phyloP scores from a whole-genome alignment of 1,284 basidiomycete genomes.

The Ustilago nuda region DNA sequence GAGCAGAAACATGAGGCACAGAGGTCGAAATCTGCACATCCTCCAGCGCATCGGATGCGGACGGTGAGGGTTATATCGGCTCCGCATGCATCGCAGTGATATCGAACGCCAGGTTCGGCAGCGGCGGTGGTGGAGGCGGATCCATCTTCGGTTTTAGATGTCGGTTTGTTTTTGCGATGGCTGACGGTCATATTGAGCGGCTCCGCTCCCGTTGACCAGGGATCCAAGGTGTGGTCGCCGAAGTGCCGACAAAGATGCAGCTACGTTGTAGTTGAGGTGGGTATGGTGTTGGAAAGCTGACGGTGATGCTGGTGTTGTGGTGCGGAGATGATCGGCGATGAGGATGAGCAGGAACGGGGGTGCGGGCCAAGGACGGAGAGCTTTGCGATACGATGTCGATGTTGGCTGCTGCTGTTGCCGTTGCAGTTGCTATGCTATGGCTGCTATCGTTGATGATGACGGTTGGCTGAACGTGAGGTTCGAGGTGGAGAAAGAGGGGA shows the following conservation, averaged over 20 bases:
- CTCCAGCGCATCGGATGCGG: slow-evolving; percentile 66
- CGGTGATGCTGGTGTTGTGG: background rate
- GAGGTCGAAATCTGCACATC: slow-evolving; percentile 70
- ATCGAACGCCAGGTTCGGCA: slow-evolving; percentile 66
- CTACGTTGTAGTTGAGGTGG: background rate
- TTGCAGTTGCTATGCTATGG: background rate
- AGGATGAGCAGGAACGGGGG: background rate
- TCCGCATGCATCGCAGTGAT: slow-evolving; percentile 68
- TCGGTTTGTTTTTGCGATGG: slow-evolving; percentile 67
- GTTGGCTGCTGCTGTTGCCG: background rate
- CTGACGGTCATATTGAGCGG: slow-evolving; percentile 64
- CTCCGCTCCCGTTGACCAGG: background rate
- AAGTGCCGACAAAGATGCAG: background rate
- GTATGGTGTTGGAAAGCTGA: background rate
- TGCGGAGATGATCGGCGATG: background rate
- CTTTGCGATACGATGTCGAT: background rate
- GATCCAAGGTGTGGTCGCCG: background rate
- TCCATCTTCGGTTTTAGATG: slow-evolving; percentile 59
- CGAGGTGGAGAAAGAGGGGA: background rate
- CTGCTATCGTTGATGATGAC: slow-evolving; percentile 1
- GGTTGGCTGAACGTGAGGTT: background rate
- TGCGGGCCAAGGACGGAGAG: background rate
- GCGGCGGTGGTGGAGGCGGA: slow-evolving; percentile 56
- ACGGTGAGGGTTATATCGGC: slow-evolving; percentile 68
- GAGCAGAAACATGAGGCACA: slow-evolving; percentile 82